Evolutionary conservation across 2,329 filamentous ascomycete species (phyloP).

Genomic region (Cordyceps tenuipes): DNA sequence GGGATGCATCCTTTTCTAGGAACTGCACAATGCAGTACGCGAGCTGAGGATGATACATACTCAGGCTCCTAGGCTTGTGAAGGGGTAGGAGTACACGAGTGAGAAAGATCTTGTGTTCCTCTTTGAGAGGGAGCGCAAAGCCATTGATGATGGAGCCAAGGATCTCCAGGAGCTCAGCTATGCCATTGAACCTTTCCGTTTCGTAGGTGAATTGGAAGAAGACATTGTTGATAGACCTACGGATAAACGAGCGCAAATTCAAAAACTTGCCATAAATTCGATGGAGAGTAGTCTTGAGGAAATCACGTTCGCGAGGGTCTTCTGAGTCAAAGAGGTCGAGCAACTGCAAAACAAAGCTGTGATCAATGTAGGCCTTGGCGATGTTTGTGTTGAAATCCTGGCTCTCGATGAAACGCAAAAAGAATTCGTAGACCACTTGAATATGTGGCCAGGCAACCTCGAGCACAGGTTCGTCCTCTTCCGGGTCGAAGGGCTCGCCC

Average conservation of each 20-base stretch:
- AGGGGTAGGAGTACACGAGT: constrained; percentile 86
- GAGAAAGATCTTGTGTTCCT: constrained; percentile 97
- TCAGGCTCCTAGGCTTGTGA: constrained; percentile 97
- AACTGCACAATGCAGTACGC: constrained; percentile 99
- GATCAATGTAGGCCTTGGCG: constrained; percentile 96
- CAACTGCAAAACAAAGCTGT: constrained; percentile 91
- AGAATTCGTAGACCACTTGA: constrained; percentile 99
- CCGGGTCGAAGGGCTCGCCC: constrained; percentile 95
- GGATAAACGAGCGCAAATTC: constrained; percentile 93
- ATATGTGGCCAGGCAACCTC: constrained; percentile 99
- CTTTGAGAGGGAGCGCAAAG: constrained; percentile 91
- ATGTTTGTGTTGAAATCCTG: constrained; percentile 99
- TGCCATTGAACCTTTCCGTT: constrained; percentile 96
- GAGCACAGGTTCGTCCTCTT: constrained; percentile 95
- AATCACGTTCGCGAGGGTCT: constrained; percentile 91
- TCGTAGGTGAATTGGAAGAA: constrained; percentile 99
- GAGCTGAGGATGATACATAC: constrained; percentile 98
- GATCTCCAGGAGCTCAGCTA: constrained; percentile 93
- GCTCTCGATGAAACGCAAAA: constrained; percentile 96
- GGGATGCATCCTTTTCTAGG: constrained; percentile 89
- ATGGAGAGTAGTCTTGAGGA: constrained; percentile 95
- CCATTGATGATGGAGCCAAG: constrained; percentile 98
- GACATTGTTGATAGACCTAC: constrained; percentile 98
- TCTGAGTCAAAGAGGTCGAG: constrained; percentile 98
- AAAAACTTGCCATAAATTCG: constrained; percentile 98